Evolutionary conservation across 768 basidiomycete genomes (phyloP), one percentile per base, ranked within the genome.

Genomic region (Xerocomus potaroensis): DNA sequence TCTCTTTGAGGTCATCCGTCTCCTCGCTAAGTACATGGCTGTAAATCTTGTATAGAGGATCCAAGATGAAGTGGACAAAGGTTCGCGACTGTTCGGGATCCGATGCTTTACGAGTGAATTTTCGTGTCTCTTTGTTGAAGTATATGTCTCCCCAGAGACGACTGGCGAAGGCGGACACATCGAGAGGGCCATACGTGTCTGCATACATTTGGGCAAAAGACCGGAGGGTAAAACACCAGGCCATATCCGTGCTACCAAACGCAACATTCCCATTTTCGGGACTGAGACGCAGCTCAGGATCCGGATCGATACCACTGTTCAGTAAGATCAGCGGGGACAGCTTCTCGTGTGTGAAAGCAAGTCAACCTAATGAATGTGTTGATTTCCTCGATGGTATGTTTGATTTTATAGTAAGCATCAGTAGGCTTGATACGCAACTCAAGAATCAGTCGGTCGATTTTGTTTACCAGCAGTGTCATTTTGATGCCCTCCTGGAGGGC

Each of bases 111-210:
- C 91, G 82, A 3, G 84, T 85, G 66, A 99, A 99, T 64, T 93
- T 93, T 49, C 92, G 82, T 15, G 79, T 80, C 49, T 89, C 83
- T 34, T 73, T 62, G 67, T 93, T 83, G 69, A 89, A 97, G 72
- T 92, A 99, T 60, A 98, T 91, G 69, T 98, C 94, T 14, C 96
- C 96, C 96, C 96, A 99, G 12, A 99, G 79, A 29, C 96, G 81
- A 53, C 80, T 81, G 15, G 94, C 91, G 55, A 99, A 95, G 8
- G 83, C 78, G 27, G 77, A 66, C n/a, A 92, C 80, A 60, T 97
- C 88, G 42, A 98, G 70, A 9, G 81, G 74, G 22, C 93, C 91
- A 61, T 84, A 97, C 1, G 91, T 87, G 59, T 96, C 87, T 6
- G 91, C 84, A 66, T 99, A 99, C 86, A 98, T 88, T 66, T 90